A percentile compares a stretch with the other conserved stretches of the same genome.
These are phyloP conservation scores for Linderina pennispora DNA, from an alignment of 192 early-diverging fungal genomes.

Conservation along the genomic window DNA sequence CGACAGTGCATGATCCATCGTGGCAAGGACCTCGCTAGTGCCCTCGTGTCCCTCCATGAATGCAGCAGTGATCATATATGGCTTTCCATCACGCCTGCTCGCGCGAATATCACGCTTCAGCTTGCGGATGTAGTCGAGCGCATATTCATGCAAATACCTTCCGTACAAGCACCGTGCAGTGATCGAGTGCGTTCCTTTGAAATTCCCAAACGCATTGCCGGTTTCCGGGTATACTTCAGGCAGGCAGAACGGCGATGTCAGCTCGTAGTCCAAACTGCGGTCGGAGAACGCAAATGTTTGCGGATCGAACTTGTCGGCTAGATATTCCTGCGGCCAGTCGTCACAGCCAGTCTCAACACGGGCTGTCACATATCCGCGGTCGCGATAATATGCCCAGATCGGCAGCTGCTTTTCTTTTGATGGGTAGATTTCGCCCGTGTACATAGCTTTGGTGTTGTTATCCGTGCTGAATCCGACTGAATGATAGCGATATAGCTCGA, in stretches of 20 bases:
- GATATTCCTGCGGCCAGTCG: slow-evolving; percentile 49
- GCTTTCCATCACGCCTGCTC: not conserved
- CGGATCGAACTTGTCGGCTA: slow-evolving; percentile 7
- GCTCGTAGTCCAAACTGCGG: slow-evolving; percentile 48
- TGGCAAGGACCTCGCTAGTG: slow-evolving; percentile 33
- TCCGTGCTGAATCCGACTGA: slow-evolving; percentile 49
- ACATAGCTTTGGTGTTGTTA: slow-evolving; percentile 49
- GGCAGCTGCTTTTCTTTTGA: slow-evolving; percentile 31
- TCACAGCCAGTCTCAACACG: slow-evolving; percentile 48
- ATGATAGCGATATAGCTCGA: slow-evolving; percentile 51
- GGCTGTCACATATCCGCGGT: slow-evolving; percentile 50
- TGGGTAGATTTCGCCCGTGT: slow-evolving; percentile 31
- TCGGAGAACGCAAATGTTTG: slow-evolving; percentile 28
- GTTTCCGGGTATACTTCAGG: slow-evolving; percentile 45
- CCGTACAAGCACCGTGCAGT: slow-evolving; percentile 37
- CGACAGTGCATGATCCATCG: slow-evolving; percentile 15
- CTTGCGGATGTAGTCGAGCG: slow-evolving; percentile 30
- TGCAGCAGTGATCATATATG: slow-evolving; percentile 23
- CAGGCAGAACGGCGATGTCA: slow-evolving; percentile 50
- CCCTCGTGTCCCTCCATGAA: slow-evolving; percentile 41
- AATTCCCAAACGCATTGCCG: slow-evolving; percentile 51
- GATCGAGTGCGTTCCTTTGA: slow-evolving; percentile 37
- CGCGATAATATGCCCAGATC: slow-evolving; percentile 52
- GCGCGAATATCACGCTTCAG: slow-evolving; percentile 21
- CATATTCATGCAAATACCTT: slow-evolving; percentile 41